Percentiles rank a stretch among this genome's conserved stretches.
These are phyloP conservation scores for Plasmodium ovale DNA, from an alignment of 169 alveolate genomes.

Conservation along the genomic window DNA sequence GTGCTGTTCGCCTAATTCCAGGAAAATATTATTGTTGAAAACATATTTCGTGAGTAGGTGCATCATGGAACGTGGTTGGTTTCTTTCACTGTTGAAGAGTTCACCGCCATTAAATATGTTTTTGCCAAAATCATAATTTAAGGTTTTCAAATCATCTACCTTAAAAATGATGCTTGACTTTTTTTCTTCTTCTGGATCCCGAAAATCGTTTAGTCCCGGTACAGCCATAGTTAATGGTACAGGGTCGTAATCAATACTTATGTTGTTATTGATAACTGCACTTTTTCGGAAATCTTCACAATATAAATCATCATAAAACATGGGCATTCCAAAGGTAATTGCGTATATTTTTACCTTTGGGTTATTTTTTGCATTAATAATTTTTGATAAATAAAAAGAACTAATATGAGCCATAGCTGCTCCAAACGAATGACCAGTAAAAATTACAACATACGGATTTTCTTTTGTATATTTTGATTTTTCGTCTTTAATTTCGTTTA, in stretches of 20 bases:
- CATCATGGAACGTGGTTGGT: conserved; percentile 16
- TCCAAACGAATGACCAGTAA: conserved; percentile 74
- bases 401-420: conserved; percentile 71
- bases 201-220: conserved; percentile 24
- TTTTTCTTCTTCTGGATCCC: conserved; percentile 41
- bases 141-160: conserved; percentile 30
- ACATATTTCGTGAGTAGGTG: conserved; percentile 44
- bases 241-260: conserved; percentile 49
- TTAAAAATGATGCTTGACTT: conserved; percentile 21
- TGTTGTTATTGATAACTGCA: conserved; percentile 52
- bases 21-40: conserved; percentile 40
- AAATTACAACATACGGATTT: conserved; percentile 56
- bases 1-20: conserved; percentile 51
- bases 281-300: conserved; percentile 46
- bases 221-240: conserved; percentile 32
- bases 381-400: conserved; percentile 50
- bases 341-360: conserved; percentile 20
- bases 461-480: conserved; percentile 55
- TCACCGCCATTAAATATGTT: conserved; percentile 46
- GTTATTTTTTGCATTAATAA: conserved; percentile 29
- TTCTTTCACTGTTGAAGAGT: conserved; percentile 26
- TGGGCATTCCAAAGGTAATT: conserved; percentile 53
- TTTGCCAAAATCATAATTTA: conserved; percentile 67
- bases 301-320: conserved; percentile 40
- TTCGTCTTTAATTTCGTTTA: conserved; percentile 43